Conservation (phyloP, 2,329 filamentous ascomycete genomes). For the Pseudogymnoascus sp. region DNA sequence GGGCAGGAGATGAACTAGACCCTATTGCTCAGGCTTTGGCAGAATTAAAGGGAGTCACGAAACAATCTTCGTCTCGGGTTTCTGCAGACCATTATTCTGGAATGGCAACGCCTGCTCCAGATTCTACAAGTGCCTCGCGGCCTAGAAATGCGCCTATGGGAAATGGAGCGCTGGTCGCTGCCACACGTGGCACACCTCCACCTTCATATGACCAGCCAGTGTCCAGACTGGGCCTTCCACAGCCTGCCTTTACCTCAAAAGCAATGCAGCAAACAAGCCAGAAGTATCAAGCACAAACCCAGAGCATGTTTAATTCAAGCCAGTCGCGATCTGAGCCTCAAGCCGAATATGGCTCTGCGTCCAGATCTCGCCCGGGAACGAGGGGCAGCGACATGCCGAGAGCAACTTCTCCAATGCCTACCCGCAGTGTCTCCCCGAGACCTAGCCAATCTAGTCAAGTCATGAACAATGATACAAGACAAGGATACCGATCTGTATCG, state of each 20-base stretch:
- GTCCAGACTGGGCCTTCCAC: constrained; percentile 75
- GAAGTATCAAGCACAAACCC: constrained; percentile 74
- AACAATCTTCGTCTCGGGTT: constrained; percentile 71
- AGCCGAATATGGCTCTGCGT: constrained; percentile 26
- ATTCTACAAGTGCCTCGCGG: constrained; percentile 35
- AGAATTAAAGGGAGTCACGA: constrained; percentile 79
- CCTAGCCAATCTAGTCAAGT: constrained; percentile 33
- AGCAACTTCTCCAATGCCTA: constrained; percentile 59
- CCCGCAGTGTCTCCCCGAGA: constrained; percentile 54
- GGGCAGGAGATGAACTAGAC: constrained; percentile 48
- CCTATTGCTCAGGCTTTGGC: constrained; percentile 88
- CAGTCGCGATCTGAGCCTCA: constrained; percentile 27
- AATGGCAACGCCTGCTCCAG: constrained; percentile 71
- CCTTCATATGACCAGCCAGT: constrained; percentile 73
- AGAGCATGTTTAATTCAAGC: constrained; percentile 58
- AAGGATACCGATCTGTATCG: constrained; percentile 42
- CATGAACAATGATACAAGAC: constrained; percentile 40
- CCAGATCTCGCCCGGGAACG: constrained; percentile 47
- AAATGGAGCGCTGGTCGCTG: constrained; percentile 41
- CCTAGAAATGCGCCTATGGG: constrained; percentile 33
- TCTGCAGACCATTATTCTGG: constrained; percentile 95
- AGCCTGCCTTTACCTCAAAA: constrained; percentile 83
- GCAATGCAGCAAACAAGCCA: constrained; percentile 95
- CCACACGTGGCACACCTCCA: constrained; percentile 67
- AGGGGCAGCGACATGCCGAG: constrained; percentile 51